A percentile compares a stretch with the other conserved stretches of the same genome.
These are phyloP conservation scores for Pichia phayaonensis DNA, from an alignment of 805 yeast species.

Conservation along the genomic window DNA sequence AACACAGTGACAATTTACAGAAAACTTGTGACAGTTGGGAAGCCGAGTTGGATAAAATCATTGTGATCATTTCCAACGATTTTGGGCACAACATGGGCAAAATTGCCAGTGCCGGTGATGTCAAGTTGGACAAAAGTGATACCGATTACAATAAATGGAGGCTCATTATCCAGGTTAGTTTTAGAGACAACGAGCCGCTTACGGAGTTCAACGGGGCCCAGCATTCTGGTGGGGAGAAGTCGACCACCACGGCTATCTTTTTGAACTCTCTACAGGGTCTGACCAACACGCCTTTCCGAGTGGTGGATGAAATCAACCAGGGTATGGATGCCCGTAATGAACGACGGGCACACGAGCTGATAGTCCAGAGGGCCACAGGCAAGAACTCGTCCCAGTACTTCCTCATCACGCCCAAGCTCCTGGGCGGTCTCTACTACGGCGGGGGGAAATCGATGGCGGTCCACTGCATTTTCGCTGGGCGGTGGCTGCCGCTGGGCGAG, in stretches of 20 bases:
- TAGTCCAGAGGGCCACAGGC: slow-evolving; percentile 76
- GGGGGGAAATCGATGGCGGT: slow-evolving; percentile 60
- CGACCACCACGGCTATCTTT: slow-evolving; percentile 87
- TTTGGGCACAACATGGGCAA: slow-evolving; percentile 60
- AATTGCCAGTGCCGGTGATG: slow-evolving; percentile 86
- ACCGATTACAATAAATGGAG: slow-evolving; percentile 69
- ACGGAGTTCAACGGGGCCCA: slow-evolving; percentile 73
- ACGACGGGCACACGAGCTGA: slow-evolving; percentile 71
- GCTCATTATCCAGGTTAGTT: slow-evolving; percentile 74
- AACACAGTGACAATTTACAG: slow-evolving; percentile 24
- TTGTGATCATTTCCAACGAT: slow-evolving; percentile 48
- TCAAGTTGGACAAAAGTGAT: slow-evolving; percentile 44
- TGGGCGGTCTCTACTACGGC: slow-evolving; percentile 71
- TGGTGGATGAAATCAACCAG: slow-evolving; percentile 96
- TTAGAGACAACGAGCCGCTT: slow-evolving; percentile 68
- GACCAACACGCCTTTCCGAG: slow-evolving; percentile 84
- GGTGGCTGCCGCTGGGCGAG: slow-evolving; percentile 11
- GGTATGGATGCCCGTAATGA: slow-evolving; percentile 97
- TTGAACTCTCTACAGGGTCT: slow-evolving; percentile 85
- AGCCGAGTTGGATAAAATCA: slow-evolving; percentile 46
- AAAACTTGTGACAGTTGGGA: slow-evolving; percentile 44
- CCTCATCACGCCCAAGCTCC: slow-evolving; percentile 84
- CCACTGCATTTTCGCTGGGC: slow-evolving; percentile 69
- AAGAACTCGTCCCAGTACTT: slow-evolving; percentile 63
- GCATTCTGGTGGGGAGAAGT: slow-evolving; percentile 97